Percentiles rank a stretch among this genome's conserved stretches.
These are phyloP conservation scores for Bassia scoparia DNA, from an alignment of 148 eudicot species.

Conservation along the genomic window DNA sequence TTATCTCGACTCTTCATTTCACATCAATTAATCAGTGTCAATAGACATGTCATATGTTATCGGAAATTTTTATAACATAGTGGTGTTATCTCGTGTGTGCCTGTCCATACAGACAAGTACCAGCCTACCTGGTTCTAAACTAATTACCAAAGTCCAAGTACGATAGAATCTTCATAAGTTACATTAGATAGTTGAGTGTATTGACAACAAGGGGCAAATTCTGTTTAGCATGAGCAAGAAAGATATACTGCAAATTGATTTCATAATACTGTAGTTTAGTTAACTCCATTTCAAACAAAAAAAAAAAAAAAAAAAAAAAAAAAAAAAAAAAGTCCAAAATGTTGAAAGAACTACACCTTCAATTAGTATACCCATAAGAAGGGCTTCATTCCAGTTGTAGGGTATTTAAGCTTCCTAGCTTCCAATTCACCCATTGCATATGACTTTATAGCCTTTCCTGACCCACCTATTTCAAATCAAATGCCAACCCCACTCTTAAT, in stretches of 20 bases:
- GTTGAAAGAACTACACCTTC: slow-evolving; percentile 50
- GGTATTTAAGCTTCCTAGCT: slow-evolving; percentile 63
- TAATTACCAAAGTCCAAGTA: too few relatives aligned
- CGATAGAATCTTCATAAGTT: background rate
- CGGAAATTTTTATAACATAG: too few relatives aligned
- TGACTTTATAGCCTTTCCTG: slow-evolving; percentile 61
- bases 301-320: too few relatives aligned
- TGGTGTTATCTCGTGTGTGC: too few relatives aligned
- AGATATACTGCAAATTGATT: background rate
- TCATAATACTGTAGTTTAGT: background rate
- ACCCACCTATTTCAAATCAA: slow-evolving; percentile 61
- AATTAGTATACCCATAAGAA: slow-evolving; percentile 65
- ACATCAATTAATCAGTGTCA: too few relatives aligned
- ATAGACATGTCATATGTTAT: too few relatives aligned
- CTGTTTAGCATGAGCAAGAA: background rate
- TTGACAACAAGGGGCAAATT: background rate
- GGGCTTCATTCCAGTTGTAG: slow-evolving; percentile 62
- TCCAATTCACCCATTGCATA: slow-evolving; percentile 78
- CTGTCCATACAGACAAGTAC: too few relatives aligned
- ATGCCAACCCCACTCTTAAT: background rate
- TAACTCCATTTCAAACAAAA: too few relatives aligned
- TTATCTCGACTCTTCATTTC: background rate
- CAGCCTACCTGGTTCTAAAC: too few relatives aligned
- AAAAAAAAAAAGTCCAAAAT: background rate
- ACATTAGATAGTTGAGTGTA: too few relatives aligned